Conservation (phyloP, 768 basidiomycete genomes). For the Hypholoma fasciculare region DNA sequence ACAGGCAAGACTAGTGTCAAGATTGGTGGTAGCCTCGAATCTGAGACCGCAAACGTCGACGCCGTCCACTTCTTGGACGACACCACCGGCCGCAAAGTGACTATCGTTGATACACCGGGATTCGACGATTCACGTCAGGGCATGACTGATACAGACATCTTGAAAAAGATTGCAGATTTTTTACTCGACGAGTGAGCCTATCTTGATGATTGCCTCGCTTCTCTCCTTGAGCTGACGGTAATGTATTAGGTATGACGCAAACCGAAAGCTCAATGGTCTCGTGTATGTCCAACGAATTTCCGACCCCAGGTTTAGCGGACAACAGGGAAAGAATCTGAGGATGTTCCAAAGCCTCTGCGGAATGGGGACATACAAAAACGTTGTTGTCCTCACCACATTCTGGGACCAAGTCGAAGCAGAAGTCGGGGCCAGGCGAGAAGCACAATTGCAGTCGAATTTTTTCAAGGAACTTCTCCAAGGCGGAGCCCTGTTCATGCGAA, state of each 20-base stretch:
- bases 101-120: constrained; percentile 23
- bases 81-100: constrained; percentile 13
- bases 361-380: constrained; percentile 31
- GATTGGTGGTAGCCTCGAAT: not conserved
- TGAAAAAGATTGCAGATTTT: constrained; percentile 31
- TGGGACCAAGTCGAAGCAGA: not conserved
- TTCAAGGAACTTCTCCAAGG: constrained; percentile 29
- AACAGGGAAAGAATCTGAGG: constrained; percentile 33
- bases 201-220: too few relatives aligned
- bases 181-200: constrained; percentile 11
- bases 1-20: not conserved
- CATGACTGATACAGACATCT: constrained; percentile 32
- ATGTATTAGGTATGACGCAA: too few relatives aligned
- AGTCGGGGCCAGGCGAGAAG: not conserved
- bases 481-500: constrained; percentile 40
- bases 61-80: constrained; percentile 4
- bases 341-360: constrained; percentile 48
- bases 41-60: not conserved
- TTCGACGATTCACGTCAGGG: constrained; percentile 23
- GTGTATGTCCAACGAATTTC: not conserved
- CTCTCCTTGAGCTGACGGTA: too few relatives aligned
- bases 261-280: not conserved
- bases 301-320: not conserved
- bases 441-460: not conserved
- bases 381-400: not conserved